Conservation (phyloP, 371 early-diverging fungal genomes). For the Nosema muscidifuracis region DNA sequence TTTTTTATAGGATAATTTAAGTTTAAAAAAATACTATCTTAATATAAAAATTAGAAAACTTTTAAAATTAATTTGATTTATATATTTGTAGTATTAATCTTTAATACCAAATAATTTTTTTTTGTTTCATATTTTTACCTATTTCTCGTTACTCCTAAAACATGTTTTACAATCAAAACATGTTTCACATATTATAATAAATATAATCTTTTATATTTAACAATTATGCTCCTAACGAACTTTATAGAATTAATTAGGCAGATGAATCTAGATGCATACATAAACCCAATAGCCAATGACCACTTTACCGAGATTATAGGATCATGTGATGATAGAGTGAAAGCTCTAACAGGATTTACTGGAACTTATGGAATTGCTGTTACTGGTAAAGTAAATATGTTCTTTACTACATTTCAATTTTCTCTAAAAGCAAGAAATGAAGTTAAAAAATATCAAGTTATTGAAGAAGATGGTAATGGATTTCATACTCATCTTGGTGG, state of each 20-base stretch:
- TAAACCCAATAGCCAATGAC: constrained; percentile 49
- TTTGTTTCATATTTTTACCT: too few relatives aligned
- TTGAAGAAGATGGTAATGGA: constrained; percentile 71
- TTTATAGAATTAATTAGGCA: constrained; percentile 17
- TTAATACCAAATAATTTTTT: too few relatives aligned
- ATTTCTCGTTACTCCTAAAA: too few relatives aligned
- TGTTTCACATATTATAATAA: too few relatives aligned
- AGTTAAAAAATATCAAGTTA: constrained; percentile 64
- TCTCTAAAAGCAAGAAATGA: constrained; percentile 87
- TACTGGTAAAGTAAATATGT: constrained; percentile 68
- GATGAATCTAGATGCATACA: constrained; percentile 46
- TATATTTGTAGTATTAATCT: too few relatives aligned
- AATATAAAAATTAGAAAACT: too few relatives aligned
- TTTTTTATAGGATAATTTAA: too few relatives aligned
- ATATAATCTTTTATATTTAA: too few relatives aligned
- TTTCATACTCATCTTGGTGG: constrained; percentile 28
- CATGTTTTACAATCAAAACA: too few relatives aligned
- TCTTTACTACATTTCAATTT: constrained; percentile 94
- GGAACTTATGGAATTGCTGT: constrained; percentile 86
- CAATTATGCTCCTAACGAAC: background rate
- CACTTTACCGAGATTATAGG: constrained; percentile 84
- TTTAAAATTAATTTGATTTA: too few relatives aligned
- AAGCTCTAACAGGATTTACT: constrained; percentile 84
- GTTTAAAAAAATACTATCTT: too few relatives aligned
- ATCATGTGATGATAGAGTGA: constrained; percentile 75